Conservation (phyloP, 768 basidiomycete species). For the Boletus pseudo-olivaceus region DNA sequence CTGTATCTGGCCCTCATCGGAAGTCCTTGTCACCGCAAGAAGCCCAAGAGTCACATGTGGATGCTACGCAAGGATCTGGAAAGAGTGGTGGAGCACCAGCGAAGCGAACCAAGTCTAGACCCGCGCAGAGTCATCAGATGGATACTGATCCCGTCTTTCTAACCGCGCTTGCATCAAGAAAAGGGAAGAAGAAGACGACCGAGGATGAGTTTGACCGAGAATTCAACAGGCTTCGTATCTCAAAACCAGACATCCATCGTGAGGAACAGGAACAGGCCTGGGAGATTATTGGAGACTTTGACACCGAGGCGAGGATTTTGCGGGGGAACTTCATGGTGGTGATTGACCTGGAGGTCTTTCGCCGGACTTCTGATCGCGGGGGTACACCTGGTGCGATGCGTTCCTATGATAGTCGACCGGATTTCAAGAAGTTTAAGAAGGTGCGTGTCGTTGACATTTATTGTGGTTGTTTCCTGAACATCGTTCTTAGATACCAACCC, state of each 20-base stretch:
- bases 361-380: conserved; percentile 23
- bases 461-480: conserved; percentile 7
- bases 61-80: conserved; percentile 28
- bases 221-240: conserved; percentile 73
- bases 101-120: conserved; percentile 10
- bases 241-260: conserved; percentile 53
- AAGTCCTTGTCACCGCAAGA: conserved; percentile 2
- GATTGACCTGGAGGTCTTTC: conserved; percentile 57
- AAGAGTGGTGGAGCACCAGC: neutral
- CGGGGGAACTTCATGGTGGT: conserved; percentile 82
- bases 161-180: conserved; percentile 70
- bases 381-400: conserved; percentile 36
- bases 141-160: conserved; percentile 70
- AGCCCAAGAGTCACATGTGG: neutral
- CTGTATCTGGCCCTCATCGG: neutral
- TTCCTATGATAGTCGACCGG: conserved; percentile 41
- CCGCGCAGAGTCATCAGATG: conserved; percentile 3
- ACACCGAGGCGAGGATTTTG: conserved; percentile 49
- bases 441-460: conserved; percentile 32
- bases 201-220: conserved; percentile 76
- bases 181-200: conserved; percentile 53
- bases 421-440: conserved; percentile 81
- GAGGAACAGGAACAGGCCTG: conserved; percentile 52
- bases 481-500: conserved; percentile 25
- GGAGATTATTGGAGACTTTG: conserved; percentile 63